Evolutionary conservation across 1,284 basidiomycete genomes (phyloP).

Genomic region (Wolfiporia cocos): DNA sequence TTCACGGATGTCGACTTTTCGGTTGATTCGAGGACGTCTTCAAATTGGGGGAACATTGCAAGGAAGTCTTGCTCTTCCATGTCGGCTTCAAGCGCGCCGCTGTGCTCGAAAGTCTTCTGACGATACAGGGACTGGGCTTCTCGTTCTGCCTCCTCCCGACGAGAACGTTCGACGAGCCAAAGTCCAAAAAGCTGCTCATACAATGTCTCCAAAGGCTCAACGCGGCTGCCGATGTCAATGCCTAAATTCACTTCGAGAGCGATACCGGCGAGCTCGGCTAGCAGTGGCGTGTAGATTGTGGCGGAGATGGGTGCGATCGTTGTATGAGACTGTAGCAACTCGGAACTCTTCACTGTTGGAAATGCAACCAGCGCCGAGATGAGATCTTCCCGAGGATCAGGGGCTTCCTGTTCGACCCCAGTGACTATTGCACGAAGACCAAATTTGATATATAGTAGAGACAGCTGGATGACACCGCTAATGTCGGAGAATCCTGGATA

Average conservation of each 20-base stretch:
- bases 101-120: conserved; percentile 52
- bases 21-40: conserved; percentile 44
- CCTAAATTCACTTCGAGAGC: conserved; percentile 36
- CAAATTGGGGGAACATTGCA: conserved; percentile 81
- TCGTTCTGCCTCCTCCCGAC: conserved; percentile 59
- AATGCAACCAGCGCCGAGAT: conserved; percentile 41
- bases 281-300: conserved; percentile 42
- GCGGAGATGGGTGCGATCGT: conserved; percentile 3
- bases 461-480: conserved; percentile 56
- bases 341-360: conserved; percentile 43
- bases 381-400: conserved; percentile 13
- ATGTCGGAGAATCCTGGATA: conserved; percentile 72
- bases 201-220: conserved; percentile 35
- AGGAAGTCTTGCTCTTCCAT: conserved; percentile 80
- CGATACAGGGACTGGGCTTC: conserved; percentile 80
- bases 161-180: conserved; percentile 80
- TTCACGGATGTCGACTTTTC: not conserved
- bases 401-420: conserved; percentile 7
- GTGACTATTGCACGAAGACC: conserved; percentile 63
- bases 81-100: conserved; percentile 65
- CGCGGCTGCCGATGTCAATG: conserved; percentile 24
- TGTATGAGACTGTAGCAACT: conserved; percentile 24
- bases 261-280: conserved; percentile 45
- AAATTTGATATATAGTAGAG: conserved; percentile 63
- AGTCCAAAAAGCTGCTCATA: conserved; percentile 76